Conservation (phyloP, 805 yeast species). For the Zygosaccharomyces kombuchaensis region DNA sequence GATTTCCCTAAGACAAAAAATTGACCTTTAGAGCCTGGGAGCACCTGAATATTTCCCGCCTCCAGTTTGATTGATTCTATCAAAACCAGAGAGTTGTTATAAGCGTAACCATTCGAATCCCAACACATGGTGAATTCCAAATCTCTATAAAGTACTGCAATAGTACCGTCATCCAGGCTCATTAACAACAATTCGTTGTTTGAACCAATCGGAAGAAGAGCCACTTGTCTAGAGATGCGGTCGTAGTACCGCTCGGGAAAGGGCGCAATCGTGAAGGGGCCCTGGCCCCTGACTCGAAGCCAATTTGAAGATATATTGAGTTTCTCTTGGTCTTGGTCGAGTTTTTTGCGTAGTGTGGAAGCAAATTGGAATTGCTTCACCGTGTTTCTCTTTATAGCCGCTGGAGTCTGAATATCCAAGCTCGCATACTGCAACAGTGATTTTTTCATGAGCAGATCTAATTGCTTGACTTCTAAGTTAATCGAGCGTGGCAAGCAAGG, state of each 20-base stretch:
- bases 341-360: conserved; percentile 32
- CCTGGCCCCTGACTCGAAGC: conserved; percentile 36
- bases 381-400: conserved; percentile 22
- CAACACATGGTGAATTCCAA: conserved; percentile 37
- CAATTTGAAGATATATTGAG: conserved; percentile 6
- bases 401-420: conserved; percentile 12
- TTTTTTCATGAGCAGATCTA: conserved; percentile 32
- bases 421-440: conserved; percentile 26
- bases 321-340: conserved; percentile 2
- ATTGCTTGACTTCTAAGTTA: conserved; percentile 17
- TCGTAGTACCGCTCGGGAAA: conserved; percentile 52
- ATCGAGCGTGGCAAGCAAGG: conserved; percentile 54
- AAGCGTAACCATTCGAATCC: conserved; percentile 24
- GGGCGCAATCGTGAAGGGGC: conserved; percentile 52
- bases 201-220: conserved; percentile 24
- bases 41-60: conserved; percentile 1
- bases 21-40: conserved; percentile 6
- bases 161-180: conserved; percentile 30
- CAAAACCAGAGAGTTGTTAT: conserved; percentile 25
- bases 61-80: conserved; percentile 19
- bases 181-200: conserved; percentile 26
- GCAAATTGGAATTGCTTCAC: conserved; percentile 38
- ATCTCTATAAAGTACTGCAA: conserved; percentile 33
- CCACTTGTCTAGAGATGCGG: conserved; percentile 39
- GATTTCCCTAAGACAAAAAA: conserved; percentile 6